Conservation (phyloP, 1,139 yeast species). For the Candida glucosophila region DNA sequence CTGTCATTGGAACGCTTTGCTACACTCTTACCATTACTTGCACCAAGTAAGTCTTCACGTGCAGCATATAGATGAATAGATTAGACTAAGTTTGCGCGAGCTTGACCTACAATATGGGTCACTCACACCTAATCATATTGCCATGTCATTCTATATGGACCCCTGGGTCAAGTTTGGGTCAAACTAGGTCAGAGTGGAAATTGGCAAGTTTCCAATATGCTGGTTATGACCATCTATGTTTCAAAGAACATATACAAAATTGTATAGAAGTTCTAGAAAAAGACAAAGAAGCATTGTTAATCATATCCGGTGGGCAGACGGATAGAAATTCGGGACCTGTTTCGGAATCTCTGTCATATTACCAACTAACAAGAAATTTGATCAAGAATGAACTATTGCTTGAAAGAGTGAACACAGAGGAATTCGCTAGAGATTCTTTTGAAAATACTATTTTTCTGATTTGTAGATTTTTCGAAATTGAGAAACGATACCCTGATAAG, state of each 20-base stretch:
- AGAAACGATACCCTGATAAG: conserved; percentile 37
- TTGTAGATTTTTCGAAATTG: conserved; percentile 44
- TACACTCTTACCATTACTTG: conserved; percentile 49
- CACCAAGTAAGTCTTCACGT: conserved; percentile 18
- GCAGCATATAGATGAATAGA: conserved; percentile 3
- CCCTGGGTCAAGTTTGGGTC: conserved; percentile 25
- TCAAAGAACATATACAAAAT: conserved; percentile 50
- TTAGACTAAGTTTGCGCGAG: conserved; percentile 1
- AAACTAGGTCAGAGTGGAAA: conserved; percentile 45
- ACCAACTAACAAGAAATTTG: conserved; percentile 20
- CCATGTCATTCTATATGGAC: conserved; percentile 71
- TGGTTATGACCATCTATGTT: conserved; percentile 59
- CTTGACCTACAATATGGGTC: conserved; percentile 1
- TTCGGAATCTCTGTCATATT: conserved; percentile 59
- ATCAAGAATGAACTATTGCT: conserved; percentile 6
- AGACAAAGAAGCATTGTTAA: conserved; percentile 23
- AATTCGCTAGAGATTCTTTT: conserved; percentile 72
- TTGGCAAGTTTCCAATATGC: conserved; percentile 60
- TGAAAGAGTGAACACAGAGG: conserved; percentile 42
- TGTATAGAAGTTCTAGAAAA: conserved; percentile 25
- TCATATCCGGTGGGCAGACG: conserved; percentile 73
- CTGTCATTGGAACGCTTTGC: conserved; percentile 62
- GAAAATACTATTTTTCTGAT: conserved; percentile 67
- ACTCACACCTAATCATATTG: conserved; percentile 35
- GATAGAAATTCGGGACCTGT: conserved; percentile 42